A percentile compares a stretch with the other conserved stretches of the same genome.
Evolutionary conservation across 2,329 filamentous ascomycete genomes (phyloP).

Genomic region (Cladorrhinum sp.): DNA sequence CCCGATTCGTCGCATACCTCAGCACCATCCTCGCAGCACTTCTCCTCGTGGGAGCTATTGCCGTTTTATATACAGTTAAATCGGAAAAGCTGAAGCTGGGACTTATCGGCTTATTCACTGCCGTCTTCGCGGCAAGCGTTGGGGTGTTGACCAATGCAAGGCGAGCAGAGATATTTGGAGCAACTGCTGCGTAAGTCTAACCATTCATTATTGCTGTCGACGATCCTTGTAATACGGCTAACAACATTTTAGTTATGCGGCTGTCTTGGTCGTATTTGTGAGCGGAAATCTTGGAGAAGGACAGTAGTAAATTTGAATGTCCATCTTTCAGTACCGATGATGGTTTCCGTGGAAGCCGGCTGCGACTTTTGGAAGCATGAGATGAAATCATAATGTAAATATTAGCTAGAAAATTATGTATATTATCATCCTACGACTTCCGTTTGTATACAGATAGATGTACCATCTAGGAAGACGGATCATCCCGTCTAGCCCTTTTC

Average conservation of each 20-base stretch:
- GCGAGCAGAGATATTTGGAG: background rate
- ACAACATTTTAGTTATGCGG: background rate
- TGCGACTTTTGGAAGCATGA: no score
- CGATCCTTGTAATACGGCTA: no score
- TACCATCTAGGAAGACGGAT: no score
- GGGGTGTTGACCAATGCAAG: background rate
- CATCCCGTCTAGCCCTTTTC: no score
- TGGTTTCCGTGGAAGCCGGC: no score
- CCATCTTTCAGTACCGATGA: no score
- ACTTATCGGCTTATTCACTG: background rate
- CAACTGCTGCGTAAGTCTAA: background rate
- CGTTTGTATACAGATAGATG: no score
- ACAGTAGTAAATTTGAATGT: no score
- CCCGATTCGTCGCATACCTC: background rate
- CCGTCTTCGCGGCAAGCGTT: background rate
- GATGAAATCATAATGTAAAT: no score
- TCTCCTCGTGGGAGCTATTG: background rate
- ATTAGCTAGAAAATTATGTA: no score
- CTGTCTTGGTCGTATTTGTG: slow-evolving; percentile 1
- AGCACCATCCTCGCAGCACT: background rate
- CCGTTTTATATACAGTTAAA: background rate
- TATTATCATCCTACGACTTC: no score
- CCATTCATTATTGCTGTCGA: no score
- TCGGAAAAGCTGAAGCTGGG: background rate
- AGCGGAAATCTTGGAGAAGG: background rate